Percentiles rank a stretch among this genome's conserved stretches.
These are phyloP conservation scores for Apiospora malaysiana DNA, from an alignment of 2,329 filamentous ascomycete genomes.

Conservation along the genomic window DNA sequence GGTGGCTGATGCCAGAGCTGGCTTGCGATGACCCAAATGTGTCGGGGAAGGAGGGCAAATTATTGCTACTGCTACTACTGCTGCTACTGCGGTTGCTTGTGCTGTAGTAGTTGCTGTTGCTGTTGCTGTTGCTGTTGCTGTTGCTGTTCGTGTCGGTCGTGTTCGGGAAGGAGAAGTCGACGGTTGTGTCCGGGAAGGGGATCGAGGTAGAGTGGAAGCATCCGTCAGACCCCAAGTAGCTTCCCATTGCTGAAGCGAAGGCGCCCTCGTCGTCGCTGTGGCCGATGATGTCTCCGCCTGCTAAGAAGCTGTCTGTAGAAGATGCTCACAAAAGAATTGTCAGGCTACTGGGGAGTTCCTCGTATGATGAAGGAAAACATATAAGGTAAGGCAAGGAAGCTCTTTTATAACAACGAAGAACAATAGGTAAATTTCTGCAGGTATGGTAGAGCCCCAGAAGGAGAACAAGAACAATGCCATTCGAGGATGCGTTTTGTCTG, in stretches of 20 bases:
- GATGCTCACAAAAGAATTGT: not conserved
- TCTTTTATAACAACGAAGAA: not conserved
- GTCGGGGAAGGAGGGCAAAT: constrained; percentile 7
- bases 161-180: not conserved
- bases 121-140: not conserved
- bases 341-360: not conserved
- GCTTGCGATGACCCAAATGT: not conserved
- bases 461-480: not conserved
- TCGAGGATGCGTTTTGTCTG: not conserved
- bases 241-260: constrained; percentile 14
- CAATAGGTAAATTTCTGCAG: not conserved
- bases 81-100: not conserved
- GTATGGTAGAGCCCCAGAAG: not conserved
- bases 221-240: constrained; percentile 9
- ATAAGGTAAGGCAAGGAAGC: not conserved
- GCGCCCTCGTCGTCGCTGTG: not conserved
- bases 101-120: not conserved
- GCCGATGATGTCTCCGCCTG: not conserved
- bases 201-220: not conserved
- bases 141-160: not conserved
- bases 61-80: not conserved
- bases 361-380: not conserved
- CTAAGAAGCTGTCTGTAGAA: not conserved
- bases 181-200: not conserved
- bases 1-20: not conserved